Evolutionary conservation across 2,329 filamentous ascomycete genomes (phyloP), one percentile per base, ranked within the genome.

Genomic region (Endoconidiophora polonica): DNA sequence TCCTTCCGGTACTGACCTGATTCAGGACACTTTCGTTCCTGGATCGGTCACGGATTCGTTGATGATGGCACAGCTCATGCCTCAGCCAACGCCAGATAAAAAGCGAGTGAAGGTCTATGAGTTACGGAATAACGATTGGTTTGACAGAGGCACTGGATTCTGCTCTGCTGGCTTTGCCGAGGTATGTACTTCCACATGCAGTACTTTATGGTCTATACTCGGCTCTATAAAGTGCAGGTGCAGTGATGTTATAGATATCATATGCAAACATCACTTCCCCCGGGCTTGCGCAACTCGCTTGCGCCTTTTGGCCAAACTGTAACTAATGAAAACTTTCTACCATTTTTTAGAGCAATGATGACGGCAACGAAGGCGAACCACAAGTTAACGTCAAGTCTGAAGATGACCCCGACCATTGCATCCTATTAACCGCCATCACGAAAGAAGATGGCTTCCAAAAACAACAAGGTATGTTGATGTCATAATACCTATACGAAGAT

Each of bases 121-220:
- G 71, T 76, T 98, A 60, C 86, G 86, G 65, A 87, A 94, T 68
- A 94, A 94, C 74, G 91, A 96, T 77, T 98, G 91, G 91, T 95
- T 90, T 64, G 91, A 98, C 68, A 77, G 90, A 61, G 91, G 91
- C 56, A 98, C 91, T 44, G 91, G 91, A 55, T 95, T 95, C 66
- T 96, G 91, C 65, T 85, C 79, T 54, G 87, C 88, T 44, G 74
- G 79, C 56, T 76, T 83, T 56, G 68, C 81, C 56, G 74, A 79
- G 64, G 84, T 91, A 76, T 64, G 83, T 64, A 46, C n/a, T 23
- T 38, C 10, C 10, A 10, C 9, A 2, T 29, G 20, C 6, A 36
- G 16, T 29, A 33, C n/a, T 33, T 26, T 14, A 3, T 24, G 41
- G 23, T 26, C 24, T 18, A 18, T 18, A 18, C 16, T 18, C 16